Conservation (phyloP, 2,329 filamentous ascomycete species). For the Cryphonectria japonica region DNA sequence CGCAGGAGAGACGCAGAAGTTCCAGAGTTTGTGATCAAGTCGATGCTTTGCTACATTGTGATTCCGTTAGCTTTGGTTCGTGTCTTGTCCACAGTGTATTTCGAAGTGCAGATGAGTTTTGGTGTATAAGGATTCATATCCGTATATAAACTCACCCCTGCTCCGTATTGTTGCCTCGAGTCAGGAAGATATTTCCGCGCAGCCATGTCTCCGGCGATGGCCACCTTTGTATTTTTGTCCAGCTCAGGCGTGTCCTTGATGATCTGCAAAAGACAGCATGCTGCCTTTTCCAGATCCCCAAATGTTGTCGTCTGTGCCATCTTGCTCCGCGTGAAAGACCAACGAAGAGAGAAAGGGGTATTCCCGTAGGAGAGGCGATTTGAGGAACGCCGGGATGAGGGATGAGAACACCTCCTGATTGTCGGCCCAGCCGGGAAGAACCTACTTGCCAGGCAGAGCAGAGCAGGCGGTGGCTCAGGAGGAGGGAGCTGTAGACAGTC, state of each 20-base stretch:
- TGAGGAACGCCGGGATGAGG: background rate
- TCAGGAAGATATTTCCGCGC: constrained; percentile 24
- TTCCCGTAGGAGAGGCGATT: background rate
- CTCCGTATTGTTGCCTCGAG: constrained; percentile 18
- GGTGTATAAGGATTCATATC: background rate
- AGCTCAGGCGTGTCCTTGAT: constrained; percentile 30
- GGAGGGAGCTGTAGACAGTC: background rate
- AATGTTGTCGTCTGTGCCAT: constrained; percentile 17
- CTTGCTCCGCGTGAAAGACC: background rate
- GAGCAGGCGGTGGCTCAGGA: background rate
- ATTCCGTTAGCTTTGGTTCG: background rate
- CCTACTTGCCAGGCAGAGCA: constrained; percentile 5
- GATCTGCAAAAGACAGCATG: constrained; percentile 28
- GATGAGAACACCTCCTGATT: background rate
- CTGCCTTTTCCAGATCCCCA: constrained; percentile 25
- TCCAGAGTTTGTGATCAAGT: constrained; percentile 27
- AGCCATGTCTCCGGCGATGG: constrained; percentile 27
- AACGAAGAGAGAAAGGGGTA: too few relatives aligned
- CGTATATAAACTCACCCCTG: constrained; percentile 20
- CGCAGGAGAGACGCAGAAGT: constrained; percentile 28
- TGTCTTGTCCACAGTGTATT: background rate
- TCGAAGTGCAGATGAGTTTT: background rate
- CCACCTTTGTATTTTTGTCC: constrained; percentile 24
- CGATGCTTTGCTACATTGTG: constrained; percentile 24
- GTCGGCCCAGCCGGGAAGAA: constrained; percentile 5